Base-by-base conservation (phyloP, 225 moss, liverwort and hornwort genomes). In the Antitrichia curtipendula region DNA sequence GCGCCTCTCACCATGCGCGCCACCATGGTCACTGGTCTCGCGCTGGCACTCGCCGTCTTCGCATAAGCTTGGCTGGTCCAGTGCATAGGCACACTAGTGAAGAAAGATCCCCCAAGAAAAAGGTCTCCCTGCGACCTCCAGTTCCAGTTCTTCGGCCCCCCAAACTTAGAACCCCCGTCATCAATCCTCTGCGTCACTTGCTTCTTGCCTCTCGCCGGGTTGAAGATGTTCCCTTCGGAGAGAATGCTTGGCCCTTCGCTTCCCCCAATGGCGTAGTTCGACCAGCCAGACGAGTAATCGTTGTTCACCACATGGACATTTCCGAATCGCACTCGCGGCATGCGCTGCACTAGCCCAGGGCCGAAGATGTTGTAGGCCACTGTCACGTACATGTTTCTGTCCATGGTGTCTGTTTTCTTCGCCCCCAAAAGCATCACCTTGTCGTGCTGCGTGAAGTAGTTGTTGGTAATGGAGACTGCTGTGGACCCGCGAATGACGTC, bases 111-210 rank as follows among this genome's bases (percentile, higher is more conserved):
- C 5, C 91, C 91, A 11, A 70, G 61, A 41, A 92, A 89, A 3
- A 34, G 29, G 22, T 91, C 88, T 17, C 91, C 92, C 24, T 80
- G 80, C 19, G 87, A 91, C 21, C 82, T 72, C 92, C 92, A 91
- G 25, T 91, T 74, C 92, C 80, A 91, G 23, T 71, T 83, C 27
- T 24, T 49, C 5, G 87, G 81, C 5, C 87, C 86, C 3, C 88
- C 85, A 47, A 53, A 62, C 13, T 34, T 79, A 7, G 47, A 14
- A 14, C 91, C 89, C 4, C 89, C 87, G 43, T 89, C 89, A 36
- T 88, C 83, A 43, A 89, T 86, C 36, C 90, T 82, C 75, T 88
- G 87, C 31, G 91, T 90, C 54, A 90, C 92, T 58, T 89, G 80
- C 75, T 87, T 92, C 23, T 83, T 84, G 8, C 91, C 76, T 23